Evolutionary conservation across 2,329 filamentous ascomycete genomes (phyloP).

Genomic region (Cladosporium sp.): DNA sequence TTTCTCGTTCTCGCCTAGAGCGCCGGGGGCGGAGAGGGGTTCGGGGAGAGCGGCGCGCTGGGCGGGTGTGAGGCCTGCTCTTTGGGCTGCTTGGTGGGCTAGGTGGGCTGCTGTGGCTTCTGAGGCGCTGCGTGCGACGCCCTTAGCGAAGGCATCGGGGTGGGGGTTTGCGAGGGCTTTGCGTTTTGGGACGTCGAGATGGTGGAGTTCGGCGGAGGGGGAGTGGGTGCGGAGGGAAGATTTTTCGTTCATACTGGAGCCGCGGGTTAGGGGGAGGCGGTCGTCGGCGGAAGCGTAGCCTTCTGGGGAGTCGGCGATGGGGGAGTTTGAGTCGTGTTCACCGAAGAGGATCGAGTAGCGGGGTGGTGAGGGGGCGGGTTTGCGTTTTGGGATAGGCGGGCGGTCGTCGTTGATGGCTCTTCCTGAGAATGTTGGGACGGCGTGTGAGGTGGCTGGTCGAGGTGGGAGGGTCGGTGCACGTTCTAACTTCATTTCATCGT

Average conservation of each 20-base stretch:
- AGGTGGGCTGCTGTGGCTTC: conserved; percentile 13
- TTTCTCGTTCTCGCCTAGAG: conserved; percentile 2
- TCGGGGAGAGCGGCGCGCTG: neutral
- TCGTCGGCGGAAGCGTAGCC: conserved; percentile 38
- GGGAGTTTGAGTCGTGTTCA: conserved; percentile 19
- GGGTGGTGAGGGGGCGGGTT: conserved; percentile 41
- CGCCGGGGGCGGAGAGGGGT: conserved; percentile 3
- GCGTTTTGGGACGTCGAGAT: conserved; percentile 39
- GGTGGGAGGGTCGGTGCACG: conserved; percentile 36
- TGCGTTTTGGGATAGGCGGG: conserved; percentile 26
- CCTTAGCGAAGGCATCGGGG: conserved; percentile 2
- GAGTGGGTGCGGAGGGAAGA: neutral
- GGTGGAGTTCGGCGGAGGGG: conserved; percentile 23
- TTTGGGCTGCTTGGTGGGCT: conserved; percentile 15
- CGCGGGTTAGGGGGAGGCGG: conserved; percentile 31
- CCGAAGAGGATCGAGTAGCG: conserved; percentile 41
- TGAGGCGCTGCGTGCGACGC: conserved; percentile 14
- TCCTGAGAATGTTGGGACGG: neutral
- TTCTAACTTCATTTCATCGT: conserved; percentile 10
- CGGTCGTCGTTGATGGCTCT: conserved; percentile 13
- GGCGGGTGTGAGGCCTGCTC: neutral
- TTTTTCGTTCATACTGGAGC: conserved; percentile 14
- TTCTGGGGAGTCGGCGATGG: conserved; percentile 34
- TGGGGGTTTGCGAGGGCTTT: conserved; percentile 34
- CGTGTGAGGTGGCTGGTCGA: conserved; percentile 22